These are phyloP conservation scores for Allium cepa DNA, from an alignment of 106 monocot species.

Conservation along the genomic window DNA sequence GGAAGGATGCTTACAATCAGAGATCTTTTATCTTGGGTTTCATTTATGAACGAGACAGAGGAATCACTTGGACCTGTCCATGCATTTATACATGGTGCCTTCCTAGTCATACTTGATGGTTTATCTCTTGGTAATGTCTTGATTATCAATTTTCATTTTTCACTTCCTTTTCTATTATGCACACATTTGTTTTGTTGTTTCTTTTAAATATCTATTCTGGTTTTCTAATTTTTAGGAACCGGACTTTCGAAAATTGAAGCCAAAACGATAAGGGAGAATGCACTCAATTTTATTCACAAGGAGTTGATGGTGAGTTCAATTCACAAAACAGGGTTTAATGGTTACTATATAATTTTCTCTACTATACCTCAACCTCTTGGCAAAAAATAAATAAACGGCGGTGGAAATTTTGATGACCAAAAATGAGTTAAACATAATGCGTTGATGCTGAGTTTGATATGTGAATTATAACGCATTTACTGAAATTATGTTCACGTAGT, in stretches of 20 bases:
- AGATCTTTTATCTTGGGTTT: conserved; percentile 88
- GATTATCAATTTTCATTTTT: background rate
- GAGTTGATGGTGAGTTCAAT: conserved; percentile 41
- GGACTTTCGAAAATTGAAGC: conserved; percentile 48
- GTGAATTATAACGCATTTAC: no score
- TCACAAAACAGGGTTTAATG: no score
- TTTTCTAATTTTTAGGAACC: conserved; percentile 38
- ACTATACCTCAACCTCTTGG: no score
- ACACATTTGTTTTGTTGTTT: no score
- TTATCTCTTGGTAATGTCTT: conserved; percentile 63
- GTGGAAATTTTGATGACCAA: no score
- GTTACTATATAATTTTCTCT: no score
- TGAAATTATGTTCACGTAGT: no score
- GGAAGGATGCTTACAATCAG: conserved; percentile 86
- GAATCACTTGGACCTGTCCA: conserved; percentile 40
- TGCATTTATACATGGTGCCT: conserved; percentile 86
- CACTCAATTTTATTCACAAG: conserved; percentile 46
- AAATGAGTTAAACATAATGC: no score
- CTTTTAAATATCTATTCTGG: background rate
- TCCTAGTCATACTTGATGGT: conserved; percentile 91
- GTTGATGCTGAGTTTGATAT: no score
- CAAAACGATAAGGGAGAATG: conserved; percentile 31
- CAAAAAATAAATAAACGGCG: no score
- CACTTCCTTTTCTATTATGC: background rate
- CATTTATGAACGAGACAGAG: conserved; percentile 65